Evolutionary conservation across 768 basidiomycete genomes (phyloP), one percentile per base, ranked within the genome.

Genomic region (Rhodotorula toruloides): DNA sequence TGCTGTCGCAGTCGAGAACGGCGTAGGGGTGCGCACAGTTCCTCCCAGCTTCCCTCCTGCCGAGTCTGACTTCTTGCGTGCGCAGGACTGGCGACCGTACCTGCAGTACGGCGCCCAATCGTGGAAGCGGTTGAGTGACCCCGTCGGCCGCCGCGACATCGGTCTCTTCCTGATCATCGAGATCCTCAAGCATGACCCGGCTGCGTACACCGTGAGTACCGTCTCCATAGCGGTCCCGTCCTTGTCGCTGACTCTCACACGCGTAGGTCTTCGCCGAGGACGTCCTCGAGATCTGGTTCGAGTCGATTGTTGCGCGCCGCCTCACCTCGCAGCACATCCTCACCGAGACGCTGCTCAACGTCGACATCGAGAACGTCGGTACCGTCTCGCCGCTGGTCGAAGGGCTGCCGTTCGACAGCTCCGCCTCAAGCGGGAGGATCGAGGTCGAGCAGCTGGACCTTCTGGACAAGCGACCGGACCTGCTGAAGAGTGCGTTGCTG

Each of bases 1-100:
- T 1, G 81, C 81, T 61, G 81, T 90, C 25, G 72, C 85, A 22
- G 82, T 87, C 11, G 82, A 83, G 68, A 83, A 84, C 62, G 75
- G 78, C 29, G 65, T 79, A 61, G 77, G 78, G 72, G 84, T 85
- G 25, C 37, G 77, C 63, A 16, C 2, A 40, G 40, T 55, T 11
- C n/a, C 52, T 55, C 29, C 3, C 25, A 43, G 10, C 29, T 46
- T 37, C 11, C 56, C 32, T n/a, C 37, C 13, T 39, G 37, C 3
- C 25, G 47, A 48, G 40, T 3, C 21, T 14, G 27, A 48, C 3
- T 25, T 43, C 55, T 22, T 64, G 17, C 21, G 62, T 25, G 17
- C 10, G 27, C 71, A 87, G 86, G 81, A 83, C 43, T 90, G 89
- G 90, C 73, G 80, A 1, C 74, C 78, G 16, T 87, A 83, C 75